phyloP scores from a whole-genome alignment of 345 rosid genomes.

The Corymbia maculata region DNA sequence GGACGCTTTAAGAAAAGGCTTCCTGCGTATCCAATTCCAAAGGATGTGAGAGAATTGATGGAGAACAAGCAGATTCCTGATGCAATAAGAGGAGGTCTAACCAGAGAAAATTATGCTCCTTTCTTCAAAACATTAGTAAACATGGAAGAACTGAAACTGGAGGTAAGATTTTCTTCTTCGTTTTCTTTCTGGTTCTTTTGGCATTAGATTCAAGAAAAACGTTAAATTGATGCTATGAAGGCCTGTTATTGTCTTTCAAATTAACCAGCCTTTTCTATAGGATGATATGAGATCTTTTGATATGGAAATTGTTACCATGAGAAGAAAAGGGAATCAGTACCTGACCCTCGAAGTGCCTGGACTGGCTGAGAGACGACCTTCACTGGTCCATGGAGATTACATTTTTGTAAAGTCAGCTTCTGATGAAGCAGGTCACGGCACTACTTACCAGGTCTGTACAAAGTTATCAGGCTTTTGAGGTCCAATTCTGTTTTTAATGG shows the following conservation, averaged over 20 bases:
- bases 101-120: conserved; percentile 31
- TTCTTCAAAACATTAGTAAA: conserved; percentile 56
- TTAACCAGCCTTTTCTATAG: conserved; percentile 22
- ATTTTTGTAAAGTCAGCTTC: conserved; percentile 42
- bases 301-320: conserved; percentile 63
- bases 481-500: neutral
- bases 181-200: neutral
- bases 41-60: conserved; percentile 45
- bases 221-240: neutral
- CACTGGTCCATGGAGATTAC: conserved; percentile 72
- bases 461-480: neutral
- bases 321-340: conserved; percentile 31
- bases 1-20: conserved; percentile 32
- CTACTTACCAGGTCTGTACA: conserved; percentile 38
- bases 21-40: conserved; percentile 57
- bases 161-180: conserved; percentile 30
- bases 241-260: neutral
- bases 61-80: conserved; percentile 50
- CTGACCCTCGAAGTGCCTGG: conserved; percentile 74
- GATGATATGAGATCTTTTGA: conserved; percentile 68
- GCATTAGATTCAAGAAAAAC: neutral
- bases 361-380: conserved; percentile 91
- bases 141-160: conserved; percentile 82
- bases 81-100: conserved; percentile 33
- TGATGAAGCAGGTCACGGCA: conserved; percentile 11